These are phyloP conservation scores for Boletus eberwhitei DNA, from an alignment of 768 basidiomycete genomes.

Conservation along the genomic window DNA sequence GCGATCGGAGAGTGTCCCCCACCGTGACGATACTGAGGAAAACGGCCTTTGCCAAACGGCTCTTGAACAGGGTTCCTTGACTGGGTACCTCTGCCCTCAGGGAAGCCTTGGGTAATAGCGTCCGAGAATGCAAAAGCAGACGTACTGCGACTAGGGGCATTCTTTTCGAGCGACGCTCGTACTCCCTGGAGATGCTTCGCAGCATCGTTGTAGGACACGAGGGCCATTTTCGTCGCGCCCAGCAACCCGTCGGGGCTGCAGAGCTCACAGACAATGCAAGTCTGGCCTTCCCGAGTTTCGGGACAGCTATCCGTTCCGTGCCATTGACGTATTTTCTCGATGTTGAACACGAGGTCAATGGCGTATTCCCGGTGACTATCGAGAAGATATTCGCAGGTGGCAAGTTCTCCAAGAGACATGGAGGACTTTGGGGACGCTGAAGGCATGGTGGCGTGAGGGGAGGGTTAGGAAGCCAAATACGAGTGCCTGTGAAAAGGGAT, in stretches of 20 bases:
- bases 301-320: slow-evolving; percentile 2
- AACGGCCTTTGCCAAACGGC: slow-evolving; percentile 2
- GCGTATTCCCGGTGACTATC: slow-evolving; percentile 6
- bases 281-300: not conserved
- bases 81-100: not conserved
- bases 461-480: not conserved
- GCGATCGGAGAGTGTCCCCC: slow-evolving; percentile 16
- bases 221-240: not conserved
- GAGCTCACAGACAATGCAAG: slow-evolving; percentile 14
- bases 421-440: not conserved
- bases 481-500: too few species aligned
- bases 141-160: not conserved
- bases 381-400: slow-evolving; percentile 14
- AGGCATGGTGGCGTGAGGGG: not conserved
- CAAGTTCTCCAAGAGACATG: slow-evolving; percentile 16
- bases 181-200: slow-evolving; percentile 4
- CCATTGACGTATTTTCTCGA: slow-evolving; percentile 1
- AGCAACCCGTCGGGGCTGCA: slow-evolving; percentile 6
- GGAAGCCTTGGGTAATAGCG: not conserved
- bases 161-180: slow-evolving; percentile 6
- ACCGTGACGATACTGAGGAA: slow-evolving; percentile 5
- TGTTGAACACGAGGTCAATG: slow-evolving; percentile 7
- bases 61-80: slow-evolving; percentile 5
- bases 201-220: slow-evolving; percentile 3
- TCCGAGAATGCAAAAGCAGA: not conserved